phyloP scores from a whole-genome alignment of 176 grass and related monocot species.

The Elymus sibiricus region DNA sequence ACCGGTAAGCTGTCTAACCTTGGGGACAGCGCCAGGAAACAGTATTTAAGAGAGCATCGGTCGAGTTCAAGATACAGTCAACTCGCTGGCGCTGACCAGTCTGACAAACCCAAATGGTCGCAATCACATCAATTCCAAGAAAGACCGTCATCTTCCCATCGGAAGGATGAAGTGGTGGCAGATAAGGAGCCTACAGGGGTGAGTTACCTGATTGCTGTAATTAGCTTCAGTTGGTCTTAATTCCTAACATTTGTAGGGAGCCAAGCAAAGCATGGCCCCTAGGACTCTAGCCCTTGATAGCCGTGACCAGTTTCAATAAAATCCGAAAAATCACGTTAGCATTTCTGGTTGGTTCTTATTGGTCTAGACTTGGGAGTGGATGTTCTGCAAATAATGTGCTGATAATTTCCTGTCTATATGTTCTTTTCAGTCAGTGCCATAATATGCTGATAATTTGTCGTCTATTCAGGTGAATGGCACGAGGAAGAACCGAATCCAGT shows the following conservation, averaged over 20 bases:
- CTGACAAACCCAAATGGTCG: slow-evolving; percentile 58
- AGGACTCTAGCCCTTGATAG: slow-evolving; percentile 5
- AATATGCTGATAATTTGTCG: slow-evolving; percentile 22
- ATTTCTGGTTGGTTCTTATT: not conserved
- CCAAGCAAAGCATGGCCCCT: not conserved
- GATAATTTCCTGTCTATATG: not conserved
- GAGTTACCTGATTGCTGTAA: slow-evolving; percentile 37
- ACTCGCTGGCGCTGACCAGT: slow-evolving; percentile 35
- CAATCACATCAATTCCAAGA: slow-evolving; percentile 66
- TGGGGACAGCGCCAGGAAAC: slow-evolving; percentile 55
- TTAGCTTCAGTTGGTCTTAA: not conserved
- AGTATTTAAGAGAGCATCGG: slow-evolving; percentile 53
- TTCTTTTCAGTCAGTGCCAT: not conserved
- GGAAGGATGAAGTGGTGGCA: slow-evolving; percentile 60
- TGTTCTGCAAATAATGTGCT: slow-evolving; percentile 20
- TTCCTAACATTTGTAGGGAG: not conserved
- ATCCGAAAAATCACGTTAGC: not conserved
- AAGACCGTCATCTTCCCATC: slow-evolving; percentile 84
- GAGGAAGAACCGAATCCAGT: slow-evolving; percentile 96
- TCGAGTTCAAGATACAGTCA: slow-evolving; percentile 65
- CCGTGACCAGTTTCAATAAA: not conserved
- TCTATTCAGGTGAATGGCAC: slow-evolving; percentile 54
- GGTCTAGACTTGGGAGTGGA: not conserved
- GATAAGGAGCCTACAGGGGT: slow-evolving; percentile 67
- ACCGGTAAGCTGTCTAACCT: slow-evolving; percentile 66